Percentiles rank a stretch among this genome's conserved stretches.
These are phyloP conservation scores for Carallia pectinifolia DNA, from an alignment of 345 rosid species.

Conservation along the genomic window DNA sequence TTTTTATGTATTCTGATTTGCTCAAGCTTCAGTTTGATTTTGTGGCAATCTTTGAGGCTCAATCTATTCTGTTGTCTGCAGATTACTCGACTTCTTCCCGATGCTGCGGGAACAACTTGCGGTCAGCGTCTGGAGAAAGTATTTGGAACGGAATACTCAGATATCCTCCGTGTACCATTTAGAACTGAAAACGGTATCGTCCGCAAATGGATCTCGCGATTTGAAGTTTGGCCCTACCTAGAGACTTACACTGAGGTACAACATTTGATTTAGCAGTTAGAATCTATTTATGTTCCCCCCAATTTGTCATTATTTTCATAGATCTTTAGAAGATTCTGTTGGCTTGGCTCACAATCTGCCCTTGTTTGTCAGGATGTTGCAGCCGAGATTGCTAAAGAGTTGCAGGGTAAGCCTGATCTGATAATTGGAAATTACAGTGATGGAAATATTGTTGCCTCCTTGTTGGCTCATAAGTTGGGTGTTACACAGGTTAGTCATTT, in stretches of 20 bases:
- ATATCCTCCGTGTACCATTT: constrained; percentile 88
- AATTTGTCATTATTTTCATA: neutral
- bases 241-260: constrained; percentile 84
- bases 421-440: constrained; percentile 95
- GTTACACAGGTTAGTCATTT: constrained; percentile 74
- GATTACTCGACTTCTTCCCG: constrained; percentile 89
- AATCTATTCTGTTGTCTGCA: constrained; percentile 26
- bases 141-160: constrained; percentile 64
- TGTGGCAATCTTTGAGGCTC: constrained; percentile 12
- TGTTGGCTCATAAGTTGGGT: constrained; percentile 82
- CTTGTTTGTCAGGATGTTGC: constrained; percentile 65
- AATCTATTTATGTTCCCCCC: too few species aligned
- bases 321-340: neutral
- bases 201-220: constrained; percentile 87
- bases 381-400: constrained; percentile 65
- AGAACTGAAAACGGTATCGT: constrained; percentile 75
- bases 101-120: constrained; percentile 89
- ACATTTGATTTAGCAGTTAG: too few species aligned
- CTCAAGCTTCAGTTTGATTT: neutral
- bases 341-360: neutral
- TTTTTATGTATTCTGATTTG: neutral
- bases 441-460: constrained; percentile 88
- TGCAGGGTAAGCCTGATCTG: constrained; percentile 90
- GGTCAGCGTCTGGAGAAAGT: constrained; percentile 92
- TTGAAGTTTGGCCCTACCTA: constrained; percentile 96